phyloP scores from a whole-genome alignment of 257 asterid species.

The Echium plantagineum region DNA sequence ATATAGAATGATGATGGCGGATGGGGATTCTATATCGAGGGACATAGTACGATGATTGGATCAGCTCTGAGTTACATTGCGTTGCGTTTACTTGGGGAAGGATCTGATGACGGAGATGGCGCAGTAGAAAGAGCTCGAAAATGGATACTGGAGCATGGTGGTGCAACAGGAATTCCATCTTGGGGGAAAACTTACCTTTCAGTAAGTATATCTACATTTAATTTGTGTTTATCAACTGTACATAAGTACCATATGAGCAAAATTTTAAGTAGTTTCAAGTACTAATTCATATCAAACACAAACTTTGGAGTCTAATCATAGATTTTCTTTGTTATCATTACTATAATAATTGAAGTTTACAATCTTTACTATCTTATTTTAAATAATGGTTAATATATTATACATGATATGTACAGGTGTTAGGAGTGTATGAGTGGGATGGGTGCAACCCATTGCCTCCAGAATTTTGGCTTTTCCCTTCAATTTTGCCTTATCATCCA shows the following conservation, averaged over 20 bases:
- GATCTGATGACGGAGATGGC: constrained; percentile 8
- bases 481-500: constrained; percentile 32
- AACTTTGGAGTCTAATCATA: too few relatives aligned
- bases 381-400: neutral
- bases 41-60: constrained; percentile 31
- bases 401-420: constrained; percentile 14
- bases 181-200: constrained; percentile 53
- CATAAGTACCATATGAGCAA: too few relatives aligned
- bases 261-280: too few relatives aligned
- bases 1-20: constrained; percentile 46
- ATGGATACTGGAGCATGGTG: constrained; percentile 48
- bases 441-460: constrained; percentile 55
- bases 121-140: constrained; percentile 26
- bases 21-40: constrained; percentile 44
- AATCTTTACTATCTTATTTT: neutral
- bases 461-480: constrained; percentile 45
- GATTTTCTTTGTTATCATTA: too few relatives aligned
- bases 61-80: constrained; percentile 24
- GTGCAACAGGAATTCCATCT: constrained; percentile 32
- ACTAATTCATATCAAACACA: too few relatives aligned
- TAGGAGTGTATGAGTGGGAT: constrained; percentile 44
- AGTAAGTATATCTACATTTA: constrained; percentile 13
- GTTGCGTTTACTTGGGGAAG: constrained; percentile 35
- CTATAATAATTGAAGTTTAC: too few relatives aligned
- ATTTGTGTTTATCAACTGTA: too few relatives aligned